phyloP scores from a whole-genome alignment of 176 grass and related monocot species.

The Saccharum officinarum region DNA sequence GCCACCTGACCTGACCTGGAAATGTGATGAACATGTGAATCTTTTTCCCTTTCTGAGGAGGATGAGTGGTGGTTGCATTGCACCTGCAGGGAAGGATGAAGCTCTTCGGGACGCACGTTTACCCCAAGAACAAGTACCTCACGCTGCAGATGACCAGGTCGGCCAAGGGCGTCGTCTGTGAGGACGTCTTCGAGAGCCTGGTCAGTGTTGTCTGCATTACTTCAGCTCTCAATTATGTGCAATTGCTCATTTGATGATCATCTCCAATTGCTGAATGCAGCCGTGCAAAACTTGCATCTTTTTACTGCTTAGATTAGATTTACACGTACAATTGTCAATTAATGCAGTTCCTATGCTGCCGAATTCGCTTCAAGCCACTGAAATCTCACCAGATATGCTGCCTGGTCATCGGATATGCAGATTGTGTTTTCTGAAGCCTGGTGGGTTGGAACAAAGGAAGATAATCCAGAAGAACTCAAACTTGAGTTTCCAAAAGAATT shows the following conservation, averaged over 20 bases:
- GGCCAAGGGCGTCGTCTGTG: conserved; percentile 74
- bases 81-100: conserved; percentile 77
- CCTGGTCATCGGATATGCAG: conserved; percentile 27
- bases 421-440: conserved; percentile 92
- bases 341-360: no score
- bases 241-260: not conserved
- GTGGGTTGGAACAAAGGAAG: conserved; percentile 85
- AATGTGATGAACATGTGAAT: not conserved
- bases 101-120: conserved; percentile 88
- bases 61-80: not conserved
- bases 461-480: conserved; percentile 77
- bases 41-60: not conserved
- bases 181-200: conserved; percentile 95
- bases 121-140: conserved; percentile 99
- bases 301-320: not conserved
- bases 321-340: no score
- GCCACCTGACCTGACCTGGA: not conserved
- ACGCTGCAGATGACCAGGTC: conserved; percentile 87
- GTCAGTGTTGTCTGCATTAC: conserved; percentile 24
- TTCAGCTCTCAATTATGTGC: not conserved
- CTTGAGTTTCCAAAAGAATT: conserved; percentile 70
- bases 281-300: not conserved
- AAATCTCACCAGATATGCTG: not conserved
- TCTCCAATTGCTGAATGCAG: not conserved
- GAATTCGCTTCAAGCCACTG: not conserved